Conservation (phyloP, 2,329 filamentous ascomycete species). For the Leptodontidium sp. region DNA sequence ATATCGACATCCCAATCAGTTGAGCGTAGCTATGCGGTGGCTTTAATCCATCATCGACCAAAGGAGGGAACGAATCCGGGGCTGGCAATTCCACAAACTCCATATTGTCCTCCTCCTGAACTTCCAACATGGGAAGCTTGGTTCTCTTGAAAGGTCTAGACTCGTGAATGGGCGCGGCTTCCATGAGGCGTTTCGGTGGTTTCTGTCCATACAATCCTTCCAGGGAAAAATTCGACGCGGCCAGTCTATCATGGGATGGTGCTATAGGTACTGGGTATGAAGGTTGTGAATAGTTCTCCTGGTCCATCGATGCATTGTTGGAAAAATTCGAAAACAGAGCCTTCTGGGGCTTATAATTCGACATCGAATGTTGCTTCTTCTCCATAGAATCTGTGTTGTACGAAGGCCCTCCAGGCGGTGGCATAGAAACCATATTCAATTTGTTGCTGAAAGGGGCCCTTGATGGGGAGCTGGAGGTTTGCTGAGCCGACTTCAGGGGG, state of each 20-base stretch:
- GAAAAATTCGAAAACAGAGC: slow-evolving; percentile 54
- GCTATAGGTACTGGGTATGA: slow-evolving; percentile 57
- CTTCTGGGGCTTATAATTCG: slow-evolving; percentile 66
- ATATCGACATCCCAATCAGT: slow-evolving; percentile 95
- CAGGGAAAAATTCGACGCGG: slow-evolving; percentile 55
- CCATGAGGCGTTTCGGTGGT: slow-evolving; percentile 70
- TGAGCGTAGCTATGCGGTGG: slow-evolving; percentile 93
- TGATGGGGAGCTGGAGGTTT: slow-evolving; percentile 64
- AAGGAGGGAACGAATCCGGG: slow-evolving; percentile 72
- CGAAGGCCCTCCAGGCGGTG: slow-evolving; percentile 64
- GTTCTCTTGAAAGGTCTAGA: slow-evolving; percentile 71
- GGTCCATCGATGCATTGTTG: slow-evolving; percentile 51
- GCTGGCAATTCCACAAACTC: slow-evolving; percentile 47
- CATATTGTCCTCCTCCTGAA: slow-evolving; percentile 52
- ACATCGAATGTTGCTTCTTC: slow-evolving; percentile 69
- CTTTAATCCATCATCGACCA: slow-evolving; percentile 88
- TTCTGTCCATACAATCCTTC: slow-evolving; percentile 62
- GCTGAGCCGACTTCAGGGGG: slow-evolving; percentile 70
- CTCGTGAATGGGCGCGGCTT: slow-evolving; percentile 77
- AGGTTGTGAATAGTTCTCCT: slow-evolving; percentile 62
- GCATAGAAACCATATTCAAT: slow-evolving; percentile 73
- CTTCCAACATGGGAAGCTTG: slow-evolving; percentile 59
- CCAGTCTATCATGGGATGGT: slow-evolving; percentile 42
- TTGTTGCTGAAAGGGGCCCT: slow-evolving; percentile 68
- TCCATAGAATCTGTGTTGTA: slow-evolving; percentile 71